Conservation (phyloP, 306 rosid genomes). For the Mucuna pruriens region DNA sequence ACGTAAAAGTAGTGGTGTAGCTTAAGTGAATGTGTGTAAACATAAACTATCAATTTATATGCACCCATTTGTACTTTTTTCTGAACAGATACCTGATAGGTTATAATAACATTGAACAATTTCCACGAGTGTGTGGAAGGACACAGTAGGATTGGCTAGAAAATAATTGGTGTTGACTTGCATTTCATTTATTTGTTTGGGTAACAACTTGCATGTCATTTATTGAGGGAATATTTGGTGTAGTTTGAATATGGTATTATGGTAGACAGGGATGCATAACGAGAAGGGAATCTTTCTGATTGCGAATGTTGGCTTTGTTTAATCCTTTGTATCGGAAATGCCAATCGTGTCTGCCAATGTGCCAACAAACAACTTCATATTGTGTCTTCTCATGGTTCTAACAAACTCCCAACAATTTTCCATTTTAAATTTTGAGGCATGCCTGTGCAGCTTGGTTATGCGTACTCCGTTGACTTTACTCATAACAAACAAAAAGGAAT, state of each 20-base stretch:
- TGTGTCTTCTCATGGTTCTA: constrained; percentile 24
- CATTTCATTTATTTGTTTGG: constrained; percentile 1
- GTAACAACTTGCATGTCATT: constrained; percentile 16
- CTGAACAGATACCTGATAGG: neutral
- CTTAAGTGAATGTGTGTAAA: neutral
- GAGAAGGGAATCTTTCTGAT: constrained; percentile 26
- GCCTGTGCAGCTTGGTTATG: constrained; percentile 5
- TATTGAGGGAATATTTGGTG: constrained; percentile 17
- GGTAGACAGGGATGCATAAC: neutral
- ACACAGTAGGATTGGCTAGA: neutral
- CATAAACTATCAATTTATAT: neutral
- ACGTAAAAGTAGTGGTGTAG: neutral
- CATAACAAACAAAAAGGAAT: constrained; percentile 32
- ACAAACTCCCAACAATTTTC: constrained; percentile 21
- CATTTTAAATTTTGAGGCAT: constrained; percentile 34
- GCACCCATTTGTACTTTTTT: neutral
- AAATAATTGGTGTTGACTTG: constrained; percentile 33
- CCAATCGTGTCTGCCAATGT: constrained; percentile 29
- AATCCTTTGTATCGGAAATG: constrained; percentile 31
- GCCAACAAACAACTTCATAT: neutral
- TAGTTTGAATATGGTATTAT: neutral
- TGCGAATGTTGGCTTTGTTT: constrained; percentile 13
- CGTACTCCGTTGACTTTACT: constrained; percentile 32
- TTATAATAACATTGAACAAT: neutral
- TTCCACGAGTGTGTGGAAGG: constrained; percentile 10